phyloP scores from a whole-genome alignment of 2,329 filamentous ascomycete genomes.

The Blastomyces parvus region DNA sequence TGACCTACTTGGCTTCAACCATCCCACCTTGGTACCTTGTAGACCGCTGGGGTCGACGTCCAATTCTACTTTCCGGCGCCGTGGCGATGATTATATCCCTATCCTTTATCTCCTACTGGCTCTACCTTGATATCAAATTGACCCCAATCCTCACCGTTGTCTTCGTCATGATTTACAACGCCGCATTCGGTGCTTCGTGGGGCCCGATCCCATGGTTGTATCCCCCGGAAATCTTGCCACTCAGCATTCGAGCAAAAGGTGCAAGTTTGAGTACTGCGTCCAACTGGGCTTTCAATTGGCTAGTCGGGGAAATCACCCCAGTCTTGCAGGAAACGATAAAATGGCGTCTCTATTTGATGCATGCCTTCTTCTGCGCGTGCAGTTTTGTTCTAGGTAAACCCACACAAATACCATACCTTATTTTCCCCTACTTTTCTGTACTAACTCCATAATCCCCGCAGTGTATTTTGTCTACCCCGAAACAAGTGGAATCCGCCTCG shows the following conservation, averaged over 20 bases:
- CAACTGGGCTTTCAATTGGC: conserved; percentile 98
- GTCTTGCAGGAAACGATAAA: conserved; percentile 83
- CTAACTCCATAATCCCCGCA: conserved; percentile 30
- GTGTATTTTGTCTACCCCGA: conserved; percentile 98
- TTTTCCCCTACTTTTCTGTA: not conserved
- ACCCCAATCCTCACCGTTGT: conserved; percentile 81
- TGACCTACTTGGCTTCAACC: conserved; percentile 83
- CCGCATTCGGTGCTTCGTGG: conserved; percentile 94
- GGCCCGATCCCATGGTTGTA: conserved; percentile 97
- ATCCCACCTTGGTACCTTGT: conserved; percentile 97
- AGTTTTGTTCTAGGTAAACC: conserved; percentile 89
- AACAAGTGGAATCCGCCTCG: conserved; percentile 85
- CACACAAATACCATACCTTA: conserved; percentile 1
- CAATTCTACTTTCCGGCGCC: conserved; percentile 82
- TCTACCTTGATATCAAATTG: conserved; percentile 68
- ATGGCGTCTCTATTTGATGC: conserved; percentile 89
- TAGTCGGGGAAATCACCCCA: conserved; percentile 91
- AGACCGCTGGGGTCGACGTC: conserved; percentile 78
- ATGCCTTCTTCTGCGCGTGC: conserved; percentile 91
- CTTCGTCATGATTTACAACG: conserved; percentile 98
- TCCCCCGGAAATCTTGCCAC: conserved; percentile 92
- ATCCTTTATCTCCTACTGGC: conserved; percentile 87
- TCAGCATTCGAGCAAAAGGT: conserved; percentile 94
- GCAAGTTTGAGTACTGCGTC: conserved; percentile 91
- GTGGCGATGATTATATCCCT: conserved; percentile 81